Percentiles rank a stretch among this genome's conserved stretches.
phyloP scores from a whole-genome alignment of 2,329 filamentous ascomycete species.

The Colletotrichum theobromicola region DNA sequence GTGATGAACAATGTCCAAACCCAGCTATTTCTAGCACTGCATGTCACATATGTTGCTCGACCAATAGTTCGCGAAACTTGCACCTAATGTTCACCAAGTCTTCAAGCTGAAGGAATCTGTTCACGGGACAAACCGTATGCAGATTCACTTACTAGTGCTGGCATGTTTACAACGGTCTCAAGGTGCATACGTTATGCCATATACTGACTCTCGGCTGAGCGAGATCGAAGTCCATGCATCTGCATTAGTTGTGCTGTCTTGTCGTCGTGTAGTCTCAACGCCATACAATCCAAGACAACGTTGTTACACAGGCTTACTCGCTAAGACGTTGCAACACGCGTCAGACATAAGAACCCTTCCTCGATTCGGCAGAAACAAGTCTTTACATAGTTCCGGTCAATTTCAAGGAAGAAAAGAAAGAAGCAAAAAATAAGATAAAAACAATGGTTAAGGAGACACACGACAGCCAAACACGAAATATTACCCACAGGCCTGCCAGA shows the following conservation, averaged over 20 bases:
- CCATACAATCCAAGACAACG: not conserved
- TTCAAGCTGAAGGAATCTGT: not conserved
- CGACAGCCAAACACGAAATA: too few species aligned
- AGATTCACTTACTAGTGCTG: not conserved
- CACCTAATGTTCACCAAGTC: not conserved
- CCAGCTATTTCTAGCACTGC: not conserved
- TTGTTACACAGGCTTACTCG: not conserved
- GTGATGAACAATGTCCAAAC: not conserved
- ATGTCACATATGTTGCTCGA: not conserved
- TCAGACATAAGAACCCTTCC: not conserved
- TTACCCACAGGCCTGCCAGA: too few species aligned
- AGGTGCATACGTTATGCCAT: not conserved
- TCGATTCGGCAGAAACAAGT: not conserved
- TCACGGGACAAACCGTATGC: not conserved
- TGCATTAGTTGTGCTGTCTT: not conserved
- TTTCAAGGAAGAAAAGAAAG: not conserved
- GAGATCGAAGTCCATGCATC: rapidly evolving
- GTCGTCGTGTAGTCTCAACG: too few species aligned
- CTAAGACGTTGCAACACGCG: not conserved
- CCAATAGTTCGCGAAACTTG: too few species aligned
- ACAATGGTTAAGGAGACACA: not conserved
- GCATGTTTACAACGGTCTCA: not conserved
- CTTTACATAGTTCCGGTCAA: not conserved
- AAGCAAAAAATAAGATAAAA: not conserved
- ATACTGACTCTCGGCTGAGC: not conserved